Base-by-base conservation (phyloP, 306 rosid genomes). In the Quercus berberidifolia region DNA sequence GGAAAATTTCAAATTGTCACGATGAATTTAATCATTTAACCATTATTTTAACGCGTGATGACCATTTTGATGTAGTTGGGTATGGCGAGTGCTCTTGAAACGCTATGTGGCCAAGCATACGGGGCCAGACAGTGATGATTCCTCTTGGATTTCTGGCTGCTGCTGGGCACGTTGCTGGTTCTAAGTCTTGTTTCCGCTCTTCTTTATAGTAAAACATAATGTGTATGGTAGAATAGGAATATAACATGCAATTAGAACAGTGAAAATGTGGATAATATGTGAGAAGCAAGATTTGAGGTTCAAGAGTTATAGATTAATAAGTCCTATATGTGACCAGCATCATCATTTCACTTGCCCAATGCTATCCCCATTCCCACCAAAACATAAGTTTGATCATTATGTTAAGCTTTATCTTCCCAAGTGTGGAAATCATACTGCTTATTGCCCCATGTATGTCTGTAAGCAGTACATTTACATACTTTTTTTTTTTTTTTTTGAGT, bases 51-150 rank as follows among this genome's bases (percentile, higher is more conserved):
- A 38, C 11, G 1, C 0, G 3, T 38, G 11, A 38, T 38, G 46
- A 38, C 11, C 11, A 8, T 38, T 38, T 38, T 51, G 62, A 3
- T 72, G 46, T 82, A 92, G 94, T 85, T 92, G 6, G 97, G 94
- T n/a, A 92, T 92, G 97, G 94, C 93, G 6, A 88, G 90, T 23
- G 93, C 94, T 51, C 84, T 92, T 6, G 94, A 92, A 80, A 92
- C 94, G 20, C 85, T 88, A 1, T 90, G 94, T 25, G 97, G 94
- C 60, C 94, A 92, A 74, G 93, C 97, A 3, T 90, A 84, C 49
- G 94, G 97, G 5, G 94, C 93, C 4, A 82, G 84, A 71, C 84
- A 86, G 33, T 76, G 25, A 92, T 92, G 93, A 89, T 87, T 85
- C 89, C 93, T 1, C 91, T 92, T 12, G 94, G 92, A 73, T 92